These are phyloP conservation scores for Calycina marina DNA, from an alignment of 2,329 filamentous ascomycete species.

Conservation along the genomic window DNA sequence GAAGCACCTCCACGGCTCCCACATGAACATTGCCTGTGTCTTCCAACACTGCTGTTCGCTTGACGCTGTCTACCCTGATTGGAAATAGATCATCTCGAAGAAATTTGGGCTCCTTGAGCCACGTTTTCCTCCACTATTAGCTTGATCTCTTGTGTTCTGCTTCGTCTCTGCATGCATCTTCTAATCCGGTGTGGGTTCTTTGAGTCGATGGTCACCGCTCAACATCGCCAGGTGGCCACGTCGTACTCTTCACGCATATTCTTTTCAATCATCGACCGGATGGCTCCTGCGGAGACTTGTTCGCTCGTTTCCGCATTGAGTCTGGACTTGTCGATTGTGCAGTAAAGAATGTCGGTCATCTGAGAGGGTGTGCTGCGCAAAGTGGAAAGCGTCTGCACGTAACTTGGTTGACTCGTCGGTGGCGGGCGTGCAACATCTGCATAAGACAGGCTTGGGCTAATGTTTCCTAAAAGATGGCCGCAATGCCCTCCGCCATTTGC, in stretches of 20 bases:
- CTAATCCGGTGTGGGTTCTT: conserved; percentile 1
- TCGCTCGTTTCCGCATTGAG: neutral
- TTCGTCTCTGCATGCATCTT: conserved; percentile 13
- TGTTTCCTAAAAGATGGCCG: conserved; percentile 3
- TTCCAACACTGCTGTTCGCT: neutral
- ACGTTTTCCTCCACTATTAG: conserved; percentile 8
- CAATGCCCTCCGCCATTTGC: conserved; percentile 3
- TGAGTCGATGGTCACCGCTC: neutral
- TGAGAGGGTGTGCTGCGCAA: neutral
- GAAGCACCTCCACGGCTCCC: neutral
- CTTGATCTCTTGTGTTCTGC: conserved; percentile 12
- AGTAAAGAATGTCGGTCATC: neutral
- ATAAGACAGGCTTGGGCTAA: conserved; percentile 2
- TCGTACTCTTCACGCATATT: neutral
- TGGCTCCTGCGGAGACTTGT: conserved; percentile 1
- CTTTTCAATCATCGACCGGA: neutral
- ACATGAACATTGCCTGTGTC: neutral
- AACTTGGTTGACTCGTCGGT: neutral
- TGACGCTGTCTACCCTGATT: conserved; percentile 4
- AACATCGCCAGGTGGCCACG: neutral
- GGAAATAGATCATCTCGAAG: conserved; percentile 16
- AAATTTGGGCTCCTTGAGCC: conserved; percentile 9
- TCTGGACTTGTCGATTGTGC: neutral
- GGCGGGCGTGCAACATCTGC: conserved; percentile 1
- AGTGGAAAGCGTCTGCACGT: conserved; percentile 1